A percentile compares a stretch with the other conserved stretches of the same genome.
Evolutionary conservation across 768 basidiomycete species (phyloP).

Genomic region (Leucosporidium scottii): DNA sequence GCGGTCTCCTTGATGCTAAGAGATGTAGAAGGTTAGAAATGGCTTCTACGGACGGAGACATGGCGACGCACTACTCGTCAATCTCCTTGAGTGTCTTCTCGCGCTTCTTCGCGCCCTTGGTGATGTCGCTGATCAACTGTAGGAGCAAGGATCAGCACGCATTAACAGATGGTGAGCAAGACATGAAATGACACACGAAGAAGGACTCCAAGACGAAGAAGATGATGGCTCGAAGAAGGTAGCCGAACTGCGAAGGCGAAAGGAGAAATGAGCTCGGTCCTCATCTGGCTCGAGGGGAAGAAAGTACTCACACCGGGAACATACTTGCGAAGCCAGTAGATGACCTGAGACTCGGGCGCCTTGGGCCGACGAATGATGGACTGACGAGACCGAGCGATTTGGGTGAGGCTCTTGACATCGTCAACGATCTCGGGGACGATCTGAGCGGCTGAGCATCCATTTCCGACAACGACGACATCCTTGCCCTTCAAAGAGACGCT

Average conservation of each 20-base stretch:
- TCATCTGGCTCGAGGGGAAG: too few relatives aligned
- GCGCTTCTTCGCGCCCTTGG: constrained; percentile 17
- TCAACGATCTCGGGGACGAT: constrained; percentile 32
- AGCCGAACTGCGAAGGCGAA: constrained; percentile 10
- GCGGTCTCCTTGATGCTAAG: constrained; percentile 22
- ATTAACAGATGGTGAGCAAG: too few relatives aligned
- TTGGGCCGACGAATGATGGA: constrained; percentile 21
- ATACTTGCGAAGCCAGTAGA: neutral
- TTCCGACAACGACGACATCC: constrained; percentile 36
- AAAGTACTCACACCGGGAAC: too few relatives aligned
- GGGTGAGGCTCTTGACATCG: constrained; percentile 23
- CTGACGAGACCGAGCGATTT: constrained; percentile 33
- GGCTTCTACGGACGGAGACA: too few relatives aligned
- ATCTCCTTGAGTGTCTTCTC: constrained; percentile 3
- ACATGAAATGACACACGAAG: neutral
- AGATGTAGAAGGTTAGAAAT: too few relatives aligned
- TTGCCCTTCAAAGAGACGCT: constrained; percentile 31
- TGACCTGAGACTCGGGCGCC: neutral
- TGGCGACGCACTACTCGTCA: constrained; percentile 12
- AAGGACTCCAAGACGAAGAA: constrained; percentile 12
- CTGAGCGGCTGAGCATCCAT: constrained; percentile 36
- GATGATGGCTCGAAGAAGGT: constrained; percentile 12
- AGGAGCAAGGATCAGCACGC: too few relatives aligned
- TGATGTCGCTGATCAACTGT: constrained; percentile 7
- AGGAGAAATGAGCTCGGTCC: too few relatives aligned